Conservation (phyloP, 2,329 filamentous ascomycete species). For the Juglanconis juglandina region DNA sequence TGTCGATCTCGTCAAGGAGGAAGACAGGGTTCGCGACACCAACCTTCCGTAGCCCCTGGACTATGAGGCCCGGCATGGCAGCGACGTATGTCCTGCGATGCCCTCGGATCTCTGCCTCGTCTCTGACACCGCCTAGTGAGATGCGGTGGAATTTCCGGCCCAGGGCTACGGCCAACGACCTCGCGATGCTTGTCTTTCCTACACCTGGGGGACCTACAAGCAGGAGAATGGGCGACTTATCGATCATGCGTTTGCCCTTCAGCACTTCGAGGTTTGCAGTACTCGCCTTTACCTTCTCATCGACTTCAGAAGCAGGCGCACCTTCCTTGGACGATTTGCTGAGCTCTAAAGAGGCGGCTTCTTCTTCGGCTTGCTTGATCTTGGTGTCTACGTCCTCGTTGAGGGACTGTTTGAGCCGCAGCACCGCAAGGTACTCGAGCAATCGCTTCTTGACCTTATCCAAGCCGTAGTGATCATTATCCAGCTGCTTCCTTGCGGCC, state of each 20-base stretch:
- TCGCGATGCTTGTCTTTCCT: constrained; percentile 92
- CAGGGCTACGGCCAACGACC: constrained; percentile 86
- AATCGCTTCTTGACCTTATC: constrained; percentile 97
- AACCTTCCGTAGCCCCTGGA: constrained; percentile 91
- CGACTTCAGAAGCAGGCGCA: constrained; percentile 5
- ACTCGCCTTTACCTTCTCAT: constrained; percentile 38
- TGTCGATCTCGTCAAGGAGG: constrained; percentile 96
- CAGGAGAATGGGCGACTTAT: constrained; percentile 93
- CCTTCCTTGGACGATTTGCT: constrained; percentile 29
- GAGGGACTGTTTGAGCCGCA: constrained; percentile 87
- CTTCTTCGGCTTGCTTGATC: constrained; percentile 64
- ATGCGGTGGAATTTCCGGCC: constrained; percentile 96
- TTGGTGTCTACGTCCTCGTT: constrained; percentile 80
- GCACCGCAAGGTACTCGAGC: constrained; percentile 92
- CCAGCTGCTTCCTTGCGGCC: constrained; percentile 81
- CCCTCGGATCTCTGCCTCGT: constrained; percentile 94
- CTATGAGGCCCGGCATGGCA: constrained; percentile 95
- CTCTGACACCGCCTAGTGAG: constrained; percentile 89
- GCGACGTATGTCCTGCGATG: constrained; percentile 95
- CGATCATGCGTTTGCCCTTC: constrained; percentile 78
- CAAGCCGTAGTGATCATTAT: constrained; percentile 93
- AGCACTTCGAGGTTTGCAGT: constrained; percentile 70
- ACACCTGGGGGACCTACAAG: constrained; percentile 91
- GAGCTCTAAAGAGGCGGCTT: constrained; percentile 43
- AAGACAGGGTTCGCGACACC: constrained; percentile 95